Conservation (phyloP, 768 basidiomycete genomes). For the Trametes punicea region DNA sequence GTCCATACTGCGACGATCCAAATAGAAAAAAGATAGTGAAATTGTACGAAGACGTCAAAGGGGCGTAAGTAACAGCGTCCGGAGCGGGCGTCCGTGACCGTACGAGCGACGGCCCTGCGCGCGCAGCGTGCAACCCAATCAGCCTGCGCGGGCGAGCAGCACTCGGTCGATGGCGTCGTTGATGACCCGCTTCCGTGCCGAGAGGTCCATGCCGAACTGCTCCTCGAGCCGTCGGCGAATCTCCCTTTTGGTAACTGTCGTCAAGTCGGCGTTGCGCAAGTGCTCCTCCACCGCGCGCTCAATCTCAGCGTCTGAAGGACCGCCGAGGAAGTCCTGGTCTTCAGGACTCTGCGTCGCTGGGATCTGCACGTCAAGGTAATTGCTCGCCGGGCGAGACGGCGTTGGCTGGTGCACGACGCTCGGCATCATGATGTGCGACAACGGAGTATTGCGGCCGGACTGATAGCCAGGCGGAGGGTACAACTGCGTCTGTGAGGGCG, state of each 20-base stretch:
- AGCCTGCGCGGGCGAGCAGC: conserved; percentile 49
- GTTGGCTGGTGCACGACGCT: conserved; percentile 53
- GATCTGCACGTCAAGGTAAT: conserved; percentile 73
- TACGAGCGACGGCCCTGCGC: neutral
- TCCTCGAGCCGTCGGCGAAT: conserved; percentile 83
- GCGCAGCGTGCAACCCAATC: neutral
- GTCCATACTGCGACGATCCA: conserved; percentile 16
- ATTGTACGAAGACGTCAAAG: conserved; percentile 7
- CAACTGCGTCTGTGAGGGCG: conserved; percentile 59
- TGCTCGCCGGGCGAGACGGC: conserved; percentile 69
- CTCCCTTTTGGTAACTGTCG: conserved; percentile 88
- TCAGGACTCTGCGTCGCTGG: conserved; percentile 53
- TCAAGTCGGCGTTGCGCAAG: conserved; percentile 76
- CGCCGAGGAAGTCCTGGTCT: conserved; percentile 44
- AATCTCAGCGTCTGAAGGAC: conserved; percentile 68
- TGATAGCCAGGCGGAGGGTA: conserved; percentile 66
- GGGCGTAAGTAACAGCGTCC: conserved; percentile 10
- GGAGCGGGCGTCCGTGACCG: neutral
- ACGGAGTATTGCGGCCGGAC: conserved; percentile 70
- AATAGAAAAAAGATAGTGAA: conserved; percentile 2
- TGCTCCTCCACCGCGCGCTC: conserved; percentile 72
- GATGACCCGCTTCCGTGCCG: conserved; percentile 65
- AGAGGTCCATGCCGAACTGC: conserved; percentile 75
- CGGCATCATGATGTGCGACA: conserved; percentile 18
- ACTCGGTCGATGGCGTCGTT: conserved; percentile 76